Conservation (phyloP, 495 filamentous ascomycete genomes). For the Astrocystis sublimbata region DNA sequence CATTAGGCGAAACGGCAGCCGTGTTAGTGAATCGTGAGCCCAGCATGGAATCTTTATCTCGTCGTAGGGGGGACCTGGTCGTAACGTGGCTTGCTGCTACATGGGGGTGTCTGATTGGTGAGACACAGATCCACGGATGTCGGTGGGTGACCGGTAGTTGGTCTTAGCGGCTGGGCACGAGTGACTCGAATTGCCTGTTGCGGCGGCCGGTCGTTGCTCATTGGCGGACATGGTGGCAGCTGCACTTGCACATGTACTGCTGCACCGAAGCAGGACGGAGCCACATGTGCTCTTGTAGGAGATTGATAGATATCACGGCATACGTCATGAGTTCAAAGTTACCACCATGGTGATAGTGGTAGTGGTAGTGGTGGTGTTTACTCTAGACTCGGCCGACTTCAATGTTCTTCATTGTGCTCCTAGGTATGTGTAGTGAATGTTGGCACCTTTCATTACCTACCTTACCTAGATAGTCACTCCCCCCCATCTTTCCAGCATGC, state of each 20-base stretch:
- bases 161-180: slow-evolving; percentile 11
- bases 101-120: background rate
- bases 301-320: background rate
- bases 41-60: background rate
- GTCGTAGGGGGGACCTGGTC: no score
- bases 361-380: background rate
- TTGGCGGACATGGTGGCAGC: slow-evolving; percentile 5
- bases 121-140: background rate
- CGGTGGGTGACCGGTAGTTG: background rate
- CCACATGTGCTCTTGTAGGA: slow-evolving; percentile 4
- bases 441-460: background rate
- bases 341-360: background rate
- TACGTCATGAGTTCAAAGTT: slow-evolving; percentile 6
- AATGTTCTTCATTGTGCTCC: background rate
- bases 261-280: background rate
- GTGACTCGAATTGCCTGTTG: slow-evolving; percentile 16
- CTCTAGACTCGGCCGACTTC: background rate
- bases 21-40: background rate
- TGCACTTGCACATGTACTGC: background rate
- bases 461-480: no score
- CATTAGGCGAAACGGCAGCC: background rate
- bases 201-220: slow-evolving; percentile 4
- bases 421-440: background rate
- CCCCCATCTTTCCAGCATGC: no score
- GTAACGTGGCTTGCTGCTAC: no score